Evolutionary conservation across 2,329 filamentous ascomycete species (phyloP).

Genomic region (Apiospora sp.): DNA sequence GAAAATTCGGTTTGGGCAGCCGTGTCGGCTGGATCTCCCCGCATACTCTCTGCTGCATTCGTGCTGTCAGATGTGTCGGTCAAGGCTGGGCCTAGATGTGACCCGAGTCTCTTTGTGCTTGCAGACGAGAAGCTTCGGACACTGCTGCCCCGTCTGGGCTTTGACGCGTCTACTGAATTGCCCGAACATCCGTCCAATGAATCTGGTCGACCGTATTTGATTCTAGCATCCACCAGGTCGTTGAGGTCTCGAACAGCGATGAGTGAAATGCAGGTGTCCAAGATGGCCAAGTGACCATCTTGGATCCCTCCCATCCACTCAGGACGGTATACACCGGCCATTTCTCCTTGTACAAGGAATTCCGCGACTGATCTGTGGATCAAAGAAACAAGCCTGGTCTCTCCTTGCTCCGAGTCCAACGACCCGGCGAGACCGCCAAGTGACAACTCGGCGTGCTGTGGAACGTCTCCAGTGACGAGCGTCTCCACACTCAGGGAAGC

Average conservation of each 20-base stretch:
- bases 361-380: not conserved
- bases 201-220: not conserved
- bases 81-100: no score
- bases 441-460: not conserved
- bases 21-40: no score
- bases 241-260: not conserved
- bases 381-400: not conserved
- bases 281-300: not conserved
- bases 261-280: not conserved
- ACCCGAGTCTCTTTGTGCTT: no score
- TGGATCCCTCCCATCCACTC: no score
- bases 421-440: not conserved
- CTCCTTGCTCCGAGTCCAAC: not conserved
- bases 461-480: not conserved
- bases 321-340: no score
- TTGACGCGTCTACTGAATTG: not conserved
- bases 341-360: not conserved
- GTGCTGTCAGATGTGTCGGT: no score
- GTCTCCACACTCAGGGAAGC: no score
- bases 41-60: no score
- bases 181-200: not conserved
- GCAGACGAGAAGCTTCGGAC: not conserved
- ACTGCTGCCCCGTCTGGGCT: not conserved
- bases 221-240: not conserved
- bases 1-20: no score